These are phyloP conservation scores for Gnomoniopsis sp. DNA, from an alignment of 2,329 filamentous ascomycete species.

Conservation along the genomic window DNA sequence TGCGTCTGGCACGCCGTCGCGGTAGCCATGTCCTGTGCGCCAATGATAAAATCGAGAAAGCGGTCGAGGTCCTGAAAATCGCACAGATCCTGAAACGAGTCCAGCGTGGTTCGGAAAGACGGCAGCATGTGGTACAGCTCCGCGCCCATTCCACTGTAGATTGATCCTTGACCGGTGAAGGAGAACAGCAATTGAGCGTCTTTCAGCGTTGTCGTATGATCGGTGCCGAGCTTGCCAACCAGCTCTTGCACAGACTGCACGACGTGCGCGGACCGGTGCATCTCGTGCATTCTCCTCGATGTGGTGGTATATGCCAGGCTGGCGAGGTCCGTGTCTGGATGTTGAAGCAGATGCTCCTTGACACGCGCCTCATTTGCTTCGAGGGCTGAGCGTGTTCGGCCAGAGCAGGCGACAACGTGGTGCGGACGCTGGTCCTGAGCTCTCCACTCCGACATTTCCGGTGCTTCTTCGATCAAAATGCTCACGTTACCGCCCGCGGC, in stretches of 20 bases:
- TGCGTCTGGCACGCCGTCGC: too few relatives aligned
- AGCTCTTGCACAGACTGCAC: slow-evolving; percentile 11
- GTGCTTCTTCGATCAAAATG: not conserved
- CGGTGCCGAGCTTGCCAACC: not conserved
- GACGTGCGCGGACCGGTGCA: not conserved
- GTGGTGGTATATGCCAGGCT: slow-evolving; percentile 1
- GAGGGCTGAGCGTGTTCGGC: not conserved
- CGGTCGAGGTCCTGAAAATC: not conserved
- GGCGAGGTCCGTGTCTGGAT: not conserved
- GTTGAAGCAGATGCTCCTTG: not conserved
- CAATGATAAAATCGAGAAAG: too few relatives aligned
- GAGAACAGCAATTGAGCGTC: slow-evolving; percentile 16
- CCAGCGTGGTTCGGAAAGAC: slow-evolving; percentile 12
- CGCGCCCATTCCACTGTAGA: slow-evolving; percentile 17
- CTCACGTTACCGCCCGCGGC: slow-evolving; percentile 5
- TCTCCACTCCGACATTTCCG: not conserved
- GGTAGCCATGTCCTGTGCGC: too few relatives aligned
- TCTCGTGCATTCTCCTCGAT: not conserved
- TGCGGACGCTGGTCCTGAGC: not conserved
- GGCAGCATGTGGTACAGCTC: slow-evolving; percentile 12
- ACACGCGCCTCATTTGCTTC: not conserved
- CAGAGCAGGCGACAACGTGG: not conserved
- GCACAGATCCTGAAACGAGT: not conserved
- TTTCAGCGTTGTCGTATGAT: not conserved
- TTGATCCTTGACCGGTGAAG: slow-evolving; percentile 24